Percentiles rank a stretch among this genome's conserved stretches.
phyloP scores from a whole-genome alignment of 2,329 filamentous ascomycete genomes.

The Corynespora cassiicola region DNA sequence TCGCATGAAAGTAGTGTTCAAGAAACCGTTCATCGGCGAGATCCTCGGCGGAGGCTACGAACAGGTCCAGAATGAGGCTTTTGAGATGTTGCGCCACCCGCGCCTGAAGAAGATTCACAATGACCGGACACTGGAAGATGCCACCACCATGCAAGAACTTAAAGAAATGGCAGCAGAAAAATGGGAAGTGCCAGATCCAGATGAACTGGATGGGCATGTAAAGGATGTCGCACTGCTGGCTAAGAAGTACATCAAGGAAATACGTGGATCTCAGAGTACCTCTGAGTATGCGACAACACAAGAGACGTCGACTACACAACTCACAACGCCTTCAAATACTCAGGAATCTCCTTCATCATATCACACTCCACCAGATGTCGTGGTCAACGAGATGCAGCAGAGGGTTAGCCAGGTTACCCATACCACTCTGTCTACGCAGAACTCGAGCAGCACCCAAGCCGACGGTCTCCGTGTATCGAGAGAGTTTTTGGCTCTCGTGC shows the following conservation, averaged over 20 bases:
- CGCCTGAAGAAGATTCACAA: slow-evolving; percentile 77
- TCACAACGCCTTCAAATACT: slow-evolving; percentile 19
- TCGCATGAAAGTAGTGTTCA: slow-evolving; percentile 64
- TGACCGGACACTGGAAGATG: slow-evolving; percentile 74
- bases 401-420: slow-evolving; percentile 7
- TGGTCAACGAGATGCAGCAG: slow-evolving; percentile 26
- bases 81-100: slow-evolving; percentile 80
- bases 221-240: slow-evolving; percentile 35
- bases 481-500: slow-evolving; percentile 22
- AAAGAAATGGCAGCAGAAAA: slow-evolving; percentile 70
- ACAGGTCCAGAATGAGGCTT: slow-evolving; percentile 70
- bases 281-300: slow-evolving; percentile 31
- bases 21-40: slow-evolving; percentile 77
- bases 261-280: slow-evolving; percentile 18
- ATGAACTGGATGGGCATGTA: slow-evolving; percentile 34
- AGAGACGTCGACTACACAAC: slow-evolving; percentile 24
- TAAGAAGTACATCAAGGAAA: slow-evolving; percentile 24
- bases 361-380: slow-evolving; percentile 12
- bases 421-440: slow-evolving; percentile 17
- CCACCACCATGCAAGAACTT: slow-evolving; percentile 72
- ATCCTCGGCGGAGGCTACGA: slow-evolving; percentile 82
- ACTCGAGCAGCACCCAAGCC: slow-evolving; percentile 28
- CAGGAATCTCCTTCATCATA: slow-evolving; percentile 4
- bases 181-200: slow-evolving; percentile 32
- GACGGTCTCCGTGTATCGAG: slow-evolving; percentile 24